A percentile compares a stretch with the other conserved stretches of the same genome.
Evolutionary conservation across 768 basidiomycete species (phyloP).

Genomic region (Stropharia rugosoannulata): DNA sequence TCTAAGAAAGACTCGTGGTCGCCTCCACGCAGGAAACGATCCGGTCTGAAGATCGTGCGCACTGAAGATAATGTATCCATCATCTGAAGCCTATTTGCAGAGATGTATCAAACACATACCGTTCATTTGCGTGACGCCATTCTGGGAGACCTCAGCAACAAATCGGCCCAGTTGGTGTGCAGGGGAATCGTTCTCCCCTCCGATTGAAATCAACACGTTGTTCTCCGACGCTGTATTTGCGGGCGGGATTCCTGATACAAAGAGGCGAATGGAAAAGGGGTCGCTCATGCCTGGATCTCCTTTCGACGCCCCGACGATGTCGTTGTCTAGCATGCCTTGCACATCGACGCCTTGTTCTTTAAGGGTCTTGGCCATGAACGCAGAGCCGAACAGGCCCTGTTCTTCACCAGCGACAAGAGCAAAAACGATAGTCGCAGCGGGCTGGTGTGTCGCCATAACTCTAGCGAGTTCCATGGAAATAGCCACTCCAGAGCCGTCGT

Average conservation of each 20-base stretch:
- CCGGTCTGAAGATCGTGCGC: slow-evolving; percentile 48
- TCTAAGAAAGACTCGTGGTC: slow-evolving; percentile 52
- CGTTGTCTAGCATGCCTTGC: slow-evolving; percentile 58
- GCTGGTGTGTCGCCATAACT: slow-evolving; percentile 45
- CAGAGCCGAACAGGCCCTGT: slow-evolving; percentile 48
- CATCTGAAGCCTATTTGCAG: background rate
- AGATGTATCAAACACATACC: slow-evolving; percentile 29
- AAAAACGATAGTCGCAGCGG: slow-evolving; percentile 52
- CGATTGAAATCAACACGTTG: slow-evolving; percentile 34
- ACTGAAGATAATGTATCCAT: slow-evolving; percentile 30
- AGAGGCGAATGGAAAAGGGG: slow-evolving; percentile 51
- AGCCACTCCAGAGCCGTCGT: slow-evolving; percentile 55
- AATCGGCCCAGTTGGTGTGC: slow-evolving; percentile 52
- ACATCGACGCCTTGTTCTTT: slow-evolving; percentile 44
- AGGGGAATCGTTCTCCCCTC: slow-evolving; percentile 55
- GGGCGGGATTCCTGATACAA: slow-evolving; percentile 48
- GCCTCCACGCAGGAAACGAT: slow-evolving; percentile 56
- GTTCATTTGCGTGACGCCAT: slow-evolving; percentile 46
- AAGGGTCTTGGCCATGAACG: slow-evolving; percentile 44
- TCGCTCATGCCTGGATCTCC: slow-evolving; percentile 46
- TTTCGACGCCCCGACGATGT: slow-evolving; percentile 53
- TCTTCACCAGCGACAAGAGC: slow-evolving; percentile 52
- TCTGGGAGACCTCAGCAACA: slow-evolving; percentile 49
- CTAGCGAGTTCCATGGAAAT: slow-evolving; percentile 54
- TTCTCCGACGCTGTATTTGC: slow-evolving; percentile 38